A percentile compares a stretch with the other conserved stretches of the same genome.
Evolutionary conservation across 139 green algal species (phyloP).

Genomic region (Auxenochlorella protothecoides): DNA sequence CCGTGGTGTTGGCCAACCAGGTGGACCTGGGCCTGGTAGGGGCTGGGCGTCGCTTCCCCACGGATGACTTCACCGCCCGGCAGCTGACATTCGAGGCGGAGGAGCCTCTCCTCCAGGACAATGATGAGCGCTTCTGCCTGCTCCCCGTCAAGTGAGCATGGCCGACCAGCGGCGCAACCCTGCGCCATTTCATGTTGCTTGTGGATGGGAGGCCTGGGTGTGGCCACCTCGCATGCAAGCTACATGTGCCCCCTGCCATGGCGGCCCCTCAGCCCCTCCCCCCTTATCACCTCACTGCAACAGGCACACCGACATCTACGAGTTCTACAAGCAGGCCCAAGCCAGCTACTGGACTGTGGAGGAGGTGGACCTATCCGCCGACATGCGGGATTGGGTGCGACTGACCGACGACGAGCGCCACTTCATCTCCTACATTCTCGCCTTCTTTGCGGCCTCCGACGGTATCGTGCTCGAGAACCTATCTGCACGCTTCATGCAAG

Average conservation of each 20-base stretch:
- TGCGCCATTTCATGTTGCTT: too few relatives aligned
- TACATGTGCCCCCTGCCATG: too few relatives aligned
- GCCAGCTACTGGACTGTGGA: constrained; percentile 70
- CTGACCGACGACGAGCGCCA: constrained; percentile 59
- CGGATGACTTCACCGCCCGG: too few relatives aligned
- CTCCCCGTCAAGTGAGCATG: constrained; percentile 26
- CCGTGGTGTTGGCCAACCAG: too few relatives aligned
- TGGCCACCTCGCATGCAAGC: background rate
- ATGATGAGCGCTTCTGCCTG: constrained; percentile 25
- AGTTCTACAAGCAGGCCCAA: constrained; percentile 68
- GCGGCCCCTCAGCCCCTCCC: too few relatives aligned
- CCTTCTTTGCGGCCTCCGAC: constrained; percentile 82
- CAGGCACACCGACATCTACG: constrained; percentile 37
- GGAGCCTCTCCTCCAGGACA: constrained; percentile 24
- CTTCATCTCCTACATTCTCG: constrained; percentile 76
- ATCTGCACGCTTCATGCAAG: constrained; percentile 66
- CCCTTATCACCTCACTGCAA: background rate
- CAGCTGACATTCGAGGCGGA: too few relatives aligned
- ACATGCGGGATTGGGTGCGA: constrained; percentile 50
- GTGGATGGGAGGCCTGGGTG: too few relatives aligned
- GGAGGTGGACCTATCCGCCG: constrained; percentile 64
- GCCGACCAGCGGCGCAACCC: background rate
- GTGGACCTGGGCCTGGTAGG: too few relatives aligned
- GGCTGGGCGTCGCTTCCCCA: too few relatives aligned
- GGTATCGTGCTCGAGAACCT: constrained; percentile 87